These are phyloP conservation scores for Annulohypoxylon stygium DNA, from an alignment of 495 filamentous ascomycete genomes.

Conservation along the genomic window DNA sequence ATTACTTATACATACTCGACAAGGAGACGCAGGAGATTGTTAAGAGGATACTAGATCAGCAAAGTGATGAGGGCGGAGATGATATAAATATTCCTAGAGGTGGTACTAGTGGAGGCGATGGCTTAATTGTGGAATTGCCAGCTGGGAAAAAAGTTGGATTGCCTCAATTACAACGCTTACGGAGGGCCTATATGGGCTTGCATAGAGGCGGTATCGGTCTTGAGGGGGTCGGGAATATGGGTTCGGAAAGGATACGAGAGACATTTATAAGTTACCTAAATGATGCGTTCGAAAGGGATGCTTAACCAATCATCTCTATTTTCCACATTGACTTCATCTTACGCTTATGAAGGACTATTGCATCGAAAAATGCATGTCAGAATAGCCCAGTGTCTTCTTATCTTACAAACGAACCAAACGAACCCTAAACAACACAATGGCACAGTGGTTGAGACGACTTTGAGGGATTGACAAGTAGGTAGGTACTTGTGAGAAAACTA, in stretches of 20 bases:
- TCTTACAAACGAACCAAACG: not conserved
- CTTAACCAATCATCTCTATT: slow-evolving; percentile 36
- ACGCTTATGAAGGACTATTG: not conserved
- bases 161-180: slow-evolving; percentile 83
- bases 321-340: not conserved
- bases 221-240: slow-evolving; percentile 60
- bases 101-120: slow-evolving; percentile 50
- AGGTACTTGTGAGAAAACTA: not conserved
- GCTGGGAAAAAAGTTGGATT: slow-evolving; percentile 70
- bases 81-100: slow-evolving; percentile 58
- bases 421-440: not conserved
- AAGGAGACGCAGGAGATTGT: slow-evolving; percentile 86
- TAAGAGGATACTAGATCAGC: slow-evolving; percentile 77
- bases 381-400: not conserved
- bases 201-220: slow-evolving; percentile 71
- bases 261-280: slow-evolving; percentile 83
- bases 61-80: slow-evolving; percentile 71
- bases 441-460: not conserved
- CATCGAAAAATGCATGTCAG: not conserved
- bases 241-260: slow-evolving; percentile 69
- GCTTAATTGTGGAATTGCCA: slow-evolving; percentile 68
- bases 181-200: slow-evolving; percentile 87
- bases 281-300: slow-evolving; percentile 69
- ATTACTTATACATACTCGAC: slow-evolving; percentile 89
- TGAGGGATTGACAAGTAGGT: not conserved